Percentiles rank a stretch among this genome's conserved stretches.
Conservation (phyloP, 225 moss, liverwort and hornwort species). For the Physcomitrium patens region DNA sequence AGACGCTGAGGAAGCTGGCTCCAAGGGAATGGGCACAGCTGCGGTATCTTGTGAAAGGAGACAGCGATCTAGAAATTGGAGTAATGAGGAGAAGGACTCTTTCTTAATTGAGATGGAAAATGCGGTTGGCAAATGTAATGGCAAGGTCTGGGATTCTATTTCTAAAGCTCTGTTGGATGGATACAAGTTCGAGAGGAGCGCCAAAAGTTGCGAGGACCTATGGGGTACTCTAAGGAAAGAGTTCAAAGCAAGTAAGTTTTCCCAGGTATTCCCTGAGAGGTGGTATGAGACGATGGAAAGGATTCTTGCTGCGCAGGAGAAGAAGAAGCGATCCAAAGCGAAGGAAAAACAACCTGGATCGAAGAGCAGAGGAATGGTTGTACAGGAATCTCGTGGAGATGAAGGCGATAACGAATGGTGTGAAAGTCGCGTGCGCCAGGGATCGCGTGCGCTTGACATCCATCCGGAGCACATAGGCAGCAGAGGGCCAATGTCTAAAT, state of each 20-base stretch:
- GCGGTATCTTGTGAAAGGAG: not conserved
- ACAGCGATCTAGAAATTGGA: not conserved
- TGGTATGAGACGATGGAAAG: not conserved
- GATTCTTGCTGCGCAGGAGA: not conserved
- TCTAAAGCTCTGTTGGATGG: not conserved
- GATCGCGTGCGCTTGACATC: not conserved
- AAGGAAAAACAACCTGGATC: not conserved
- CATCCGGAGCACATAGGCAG: not conserved
- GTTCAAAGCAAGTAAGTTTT: not conserved
- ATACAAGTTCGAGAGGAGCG: not conserved
- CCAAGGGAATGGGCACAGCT: not conserved
- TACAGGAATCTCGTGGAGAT: no score
- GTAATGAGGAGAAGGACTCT: not conserved
- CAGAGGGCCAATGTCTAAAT: no score
- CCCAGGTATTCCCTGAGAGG: not conserved
- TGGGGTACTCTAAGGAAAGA: not conserved
- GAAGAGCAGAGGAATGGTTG: not conserved
- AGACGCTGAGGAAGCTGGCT: not conserved
- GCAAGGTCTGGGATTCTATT: slow-evolving; percentile 2
- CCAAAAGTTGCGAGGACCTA: not conserved
- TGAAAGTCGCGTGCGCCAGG: not conserved
- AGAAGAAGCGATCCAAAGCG: no score
- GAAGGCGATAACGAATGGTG: no score
- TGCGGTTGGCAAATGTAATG: not conserved
- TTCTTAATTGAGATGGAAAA: not conserved